Evolutionary conservation across 257 asterid genomes (phyloP).

Genomic region (Cynanchum wilfordii): DNA sequence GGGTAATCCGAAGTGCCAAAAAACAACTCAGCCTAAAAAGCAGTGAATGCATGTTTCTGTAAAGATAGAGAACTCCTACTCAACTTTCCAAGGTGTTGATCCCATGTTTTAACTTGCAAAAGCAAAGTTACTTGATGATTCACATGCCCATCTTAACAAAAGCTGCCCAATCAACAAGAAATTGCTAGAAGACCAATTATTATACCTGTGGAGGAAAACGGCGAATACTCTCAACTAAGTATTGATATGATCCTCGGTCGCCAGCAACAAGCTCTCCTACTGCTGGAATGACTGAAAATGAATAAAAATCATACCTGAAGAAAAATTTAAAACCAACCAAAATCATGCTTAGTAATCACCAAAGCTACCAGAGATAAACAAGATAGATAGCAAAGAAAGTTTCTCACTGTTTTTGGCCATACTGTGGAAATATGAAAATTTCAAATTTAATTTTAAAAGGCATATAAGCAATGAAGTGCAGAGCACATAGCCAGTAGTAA

Average conservation of each 20-base stretch:
- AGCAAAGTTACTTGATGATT: neutral
- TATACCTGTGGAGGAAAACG: conserved; percentile 85
- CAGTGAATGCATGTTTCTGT: no score
- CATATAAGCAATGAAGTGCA: neutral
- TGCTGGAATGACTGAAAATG: conserved; percentile 83
- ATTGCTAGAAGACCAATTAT: neutral
- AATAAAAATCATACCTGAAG: conserved; percentile 81
- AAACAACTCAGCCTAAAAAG: neutral
- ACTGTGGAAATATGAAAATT: neutral
- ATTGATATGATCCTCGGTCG: conserved; percentile 82
- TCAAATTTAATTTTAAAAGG: neutral
- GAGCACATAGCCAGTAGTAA: neutral
- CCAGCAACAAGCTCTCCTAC: conserved; percentile 80
- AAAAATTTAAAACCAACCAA: conserved; percentile 8
- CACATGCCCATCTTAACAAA: neutral
- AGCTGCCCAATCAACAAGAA: neutral
- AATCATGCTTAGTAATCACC: neutral
- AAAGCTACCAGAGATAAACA: neutral
- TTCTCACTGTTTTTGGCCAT: neutral
- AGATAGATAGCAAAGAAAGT: neutral
- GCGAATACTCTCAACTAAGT: conserved; percentile 83
- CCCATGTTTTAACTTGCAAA: neutral
- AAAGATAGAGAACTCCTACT: neutral
- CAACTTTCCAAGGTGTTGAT: neutral
- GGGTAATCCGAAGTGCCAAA: no score